These are phyloP conservation scores for Linderniella brevidens DNA, from an alignment of 257 asterid genomes.

Conservation along the genomic window DNA sequence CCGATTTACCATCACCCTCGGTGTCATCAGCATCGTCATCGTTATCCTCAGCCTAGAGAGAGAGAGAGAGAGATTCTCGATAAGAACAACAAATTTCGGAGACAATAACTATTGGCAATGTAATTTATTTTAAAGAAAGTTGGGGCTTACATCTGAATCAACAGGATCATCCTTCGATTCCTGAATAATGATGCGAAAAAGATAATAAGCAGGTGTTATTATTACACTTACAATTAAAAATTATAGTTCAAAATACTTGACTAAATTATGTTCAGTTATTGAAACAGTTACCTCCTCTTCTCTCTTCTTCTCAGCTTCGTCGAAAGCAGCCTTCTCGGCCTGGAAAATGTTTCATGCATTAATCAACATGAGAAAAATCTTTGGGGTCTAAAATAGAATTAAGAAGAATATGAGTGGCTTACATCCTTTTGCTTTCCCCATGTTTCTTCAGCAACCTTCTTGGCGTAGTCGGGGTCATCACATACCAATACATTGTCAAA, in stretches of 20 bases:
- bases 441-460: conserved; percentile 74
- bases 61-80: background rate
- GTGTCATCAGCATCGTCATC: conserved; percentile 34
- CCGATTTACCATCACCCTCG: conserved; percentile 21
- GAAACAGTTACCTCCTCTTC: conserved; percentile 57
- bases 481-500: conserved; percentile 71
- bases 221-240: background rate
- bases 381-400: no score
- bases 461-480: conserved; percentile 90
- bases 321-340: conserved; percentile 94
- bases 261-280: background rate
- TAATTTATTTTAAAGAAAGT: no score
- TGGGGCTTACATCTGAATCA: conserved; percentile 36
- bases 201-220: background rate
- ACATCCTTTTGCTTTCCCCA: conserved; percentile 96
- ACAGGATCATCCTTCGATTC: conserved; percentile 35
- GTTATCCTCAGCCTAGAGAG: conserved; percentile 4
- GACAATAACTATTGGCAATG: no score
- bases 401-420: conserved; percentile 10
- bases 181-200: conserved; percentile 6
- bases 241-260: background rate
- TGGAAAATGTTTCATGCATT: conserved; percentile 13
- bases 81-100: background rate
- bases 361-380: no score
- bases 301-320: conserved; percentile 80